Conservation (phyloP, 2,329 filamentous ascomycete genomes). For the Botrytis medusae region DNA sequence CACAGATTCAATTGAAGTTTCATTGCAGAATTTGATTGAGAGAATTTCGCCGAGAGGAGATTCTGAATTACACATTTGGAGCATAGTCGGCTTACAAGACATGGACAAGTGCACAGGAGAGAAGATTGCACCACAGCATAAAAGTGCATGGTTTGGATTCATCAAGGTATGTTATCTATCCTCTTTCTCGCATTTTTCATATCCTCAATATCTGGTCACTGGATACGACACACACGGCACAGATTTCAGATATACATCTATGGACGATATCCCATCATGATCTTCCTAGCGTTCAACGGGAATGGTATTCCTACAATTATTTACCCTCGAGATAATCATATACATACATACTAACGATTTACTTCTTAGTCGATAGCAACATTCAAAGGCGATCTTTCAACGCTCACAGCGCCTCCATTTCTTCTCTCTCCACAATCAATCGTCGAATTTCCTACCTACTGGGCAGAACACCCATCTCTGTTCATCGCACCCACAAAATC, state of each 20-base stretch:
- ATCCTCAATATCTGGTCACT: background rate
- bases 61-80: background rate
- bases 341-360: background rate
- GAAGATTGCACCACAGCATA: slow-evolving; percentile 32
- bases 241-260: background rate
- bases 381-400: slow-evolving; percentile 79
- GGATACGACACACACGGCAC: background rate
- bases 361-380: slow-evolving; percentile 64
- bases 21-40: background rate
- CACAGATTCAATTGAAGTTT: background rate
- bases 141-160: slow-evolving; percentile 37
- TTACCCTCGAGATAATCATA: background rate
- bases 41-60: background rate
- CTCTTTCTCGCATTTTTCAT: background rate
- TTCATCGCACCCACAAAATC: slow-evolving; percentile 82
- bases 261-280: too few relatives aligned
- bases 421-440: slow-evolving; percentile 76
- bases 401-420: slow-evolving; percentile 79
- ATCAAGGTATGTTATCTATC: slow-evolving; percentile 33
- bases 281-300: background rate
- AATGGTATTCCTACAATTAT: background rate
- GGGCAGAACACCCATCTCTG: slow-evolving; percentile 73
- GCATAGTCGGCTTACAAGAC: background rate
- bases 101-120: slow-evolving; percentile 25
- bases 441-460: slow-evolving; percentile 79